Base-by-base conservation (phyloP, 441 rosid genomes). In the Jatropha podagrica region DNA sequence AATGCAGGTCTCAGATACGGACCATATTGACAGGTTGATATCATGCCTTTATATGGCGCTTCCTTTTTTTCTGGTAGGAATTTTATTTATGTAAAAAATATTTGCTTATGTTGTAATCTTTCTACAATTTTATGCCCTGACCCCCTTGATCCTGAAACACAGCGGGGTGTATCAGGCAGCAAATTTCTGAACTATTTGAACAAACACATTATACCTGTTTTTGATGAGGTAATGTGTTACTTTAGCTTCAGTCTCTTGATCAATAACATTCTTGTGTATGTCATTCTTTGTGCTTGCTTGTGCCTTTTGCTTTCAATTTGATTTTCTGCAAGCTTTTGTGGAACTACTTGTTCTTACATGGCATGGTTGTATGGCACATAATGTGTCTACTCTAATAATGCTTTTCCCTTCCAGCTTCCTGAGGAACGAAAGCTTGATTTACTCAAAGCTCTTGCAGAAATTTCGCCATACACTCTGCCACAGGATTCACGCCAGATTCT, bases 161-260 rank as follows among this genome's bases (percentile, higher is more conserved):
- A 93, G 98, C 89, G 99, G 78, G 99, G 97, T 78, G 97, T 92
- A 51, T 91, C 98, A 54, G 84, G 96, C 76, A 90, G 91, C 97
- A 91, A 87, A 86, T 96, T 93, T 78, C 91, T 94, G 65, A 90
- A 76, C 81, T 96, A 92, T 81, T 76, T 96, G 80, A 91, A 96
- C 87, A 89, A 90, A 78, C 95, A 91, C 79, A 92, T 96, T 63
- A 69, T 94, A 62, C 96, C 98, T 73, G 97, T 87, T 80, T 91
- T 94, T 84, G 96, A 92, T 76, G 78, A 96, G 97, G 99, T 95
- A 88, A 68, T 63, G 5, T 26, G 4, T 49, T 65, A 8, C 41
- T 4, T 7, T 44, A 44, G 7, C 58, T 73, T 62, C 51, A 59
- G 13, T 56, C 26, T 42, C 46, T 26, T 56, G 41, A 5, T 68